Conservation (phyloP, 1,284 basidiomycete species). For the Takashimella tepidaria region DNA sequence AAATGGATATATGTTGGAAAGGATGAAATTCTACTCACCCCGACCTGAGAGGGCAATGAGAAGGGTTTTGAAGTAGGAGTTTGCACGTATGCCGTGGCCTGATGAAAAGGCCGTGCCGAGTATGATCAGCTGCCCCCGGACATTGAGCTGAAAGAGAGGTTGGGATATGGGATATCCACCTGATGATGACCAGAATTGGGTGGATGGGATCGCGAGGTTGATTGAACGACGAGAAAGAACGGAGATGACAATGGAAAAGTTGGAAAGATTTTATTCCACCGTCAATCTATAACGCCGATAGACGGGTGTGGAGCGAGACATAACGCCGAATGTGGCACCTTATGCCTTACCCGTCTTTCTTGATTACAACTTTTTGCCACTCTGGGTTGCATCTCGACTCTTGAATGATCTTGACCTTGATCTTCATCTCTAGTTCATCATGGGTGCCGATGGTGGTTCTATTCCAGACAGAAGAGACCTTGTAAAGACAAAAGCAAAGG, state of each 20-base stretch:
- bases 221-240: neutral
- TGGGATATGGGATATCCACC: neutral
- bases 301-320: neutral
- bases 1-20: no score
- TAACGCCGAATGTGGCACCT: conserved; percentile 2
- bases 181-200: no score
- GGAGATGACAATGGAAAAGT: neutral
- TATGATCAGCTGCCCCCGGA: no score
- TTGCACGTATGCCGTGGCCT: no score
- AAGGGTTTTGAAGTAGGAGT: no score
- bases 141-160: neutral
- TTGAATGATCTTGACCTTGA: conserved; percentile 1
- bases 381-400: conserved; percentile 1
- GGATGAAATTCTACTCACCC: no score
- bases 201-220: neutral
- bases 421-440: no score
- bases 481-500: conserved; percentile 44
- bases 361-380: conserved; percentile 7
- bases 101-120: no score
- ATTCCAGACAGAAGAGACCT: conserved; percentile 48
- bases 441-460: conserved; percentile 48
- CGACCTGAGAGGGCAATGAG: no score
- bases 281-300: neutral
- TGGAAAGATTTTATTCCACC: neutral
- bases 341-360: neutral